Conservation (phyloP, 345 rosid genomes). For the Ricinus communis region DNA sequence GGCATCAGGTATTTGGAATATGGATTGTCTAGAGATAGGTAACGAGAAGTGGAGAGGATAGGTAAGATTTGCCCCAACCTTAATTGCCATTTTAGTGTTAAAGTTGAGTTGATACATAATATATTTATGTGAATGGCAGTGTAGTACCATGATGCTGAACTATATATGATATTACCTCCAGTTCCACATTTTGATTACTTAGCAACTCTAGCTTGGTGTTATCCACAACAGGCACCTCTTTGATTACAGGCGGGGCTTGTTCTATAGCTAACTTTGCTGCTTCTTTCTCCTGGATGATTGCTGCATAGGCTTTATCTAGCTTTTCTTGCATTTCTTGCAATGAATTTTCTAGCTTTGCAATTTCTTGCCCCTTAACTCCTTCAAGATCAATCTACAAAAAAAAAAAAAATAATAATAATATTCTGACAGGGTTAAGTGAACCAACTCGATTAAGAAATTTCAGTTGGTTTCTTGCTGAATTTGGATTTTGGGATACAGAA, state of each 20-base stretch:
- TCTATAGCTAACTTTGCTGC: conserved; percentile 60
- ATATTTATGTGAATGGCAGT: neutral
- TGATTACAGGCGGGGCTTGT: conserved; percentile 65
- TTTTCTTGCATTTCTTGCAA: conserved; percentile 50
- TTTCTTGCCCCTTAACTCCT: conserved; percentile 65
- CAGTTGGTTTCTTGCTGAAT: neutral
- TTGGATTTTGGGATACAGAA: neutral
- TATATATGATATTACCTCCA: conserved; percentile 41
- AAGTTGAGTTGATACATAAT: neutral
- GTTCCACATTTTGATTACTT: conserved; percentile 41
- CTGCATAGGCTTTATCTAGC: conserved; percentile 51
- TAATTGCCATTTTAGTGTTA: too few relatives aligned
- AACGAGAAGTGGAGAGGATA: too few relatives aligned
- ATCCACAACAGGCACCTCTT: conserved; percentile 62
- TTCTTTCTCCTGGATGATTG: conserved; percentile 49
- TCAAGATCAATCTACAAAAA: conserved; percentile 59
- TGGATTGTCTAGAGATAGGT: too few relatives aligned
- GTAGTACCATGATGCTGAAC: neutral
- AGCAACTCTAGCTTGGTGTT: conserved; percentile 48
- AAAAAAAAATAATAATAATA: too few relatives aligned
- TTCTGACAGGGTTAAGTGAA: neutral
- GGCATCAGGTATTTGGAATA: too few relatives aligned
- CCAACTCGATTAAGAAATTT: neutral
- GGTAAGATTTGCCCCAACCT: too few relatives aligned
- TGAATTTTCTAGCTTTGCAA: conserved; percentile 45